Conservation (phyloP, 1,139 yeast genomes). For the Yamadazyma pseudoaaseri region DNA sequence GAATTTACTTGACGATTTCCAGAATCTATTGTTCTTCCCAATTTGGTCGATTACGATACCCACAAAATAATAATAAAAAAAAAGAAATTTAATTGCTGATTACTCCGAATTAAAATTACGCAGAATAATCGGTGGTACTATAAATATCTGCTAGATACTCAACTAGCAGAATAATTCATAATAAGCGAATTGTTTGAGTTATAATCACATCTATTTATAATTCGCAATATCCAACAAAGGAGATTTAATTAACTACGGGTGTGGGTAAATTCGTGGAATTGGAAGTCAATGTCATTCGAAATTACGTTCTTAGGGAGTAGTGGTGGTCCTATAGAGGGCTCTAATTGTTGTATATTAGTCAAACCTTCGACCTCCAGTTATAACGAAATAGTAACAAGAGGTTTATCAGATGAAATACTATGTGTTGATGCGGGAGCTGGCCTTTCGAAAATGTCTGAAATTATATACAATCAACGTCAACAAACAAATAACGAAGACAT, state of each 20-base stretch:
- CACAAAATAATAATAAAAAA: background rate
- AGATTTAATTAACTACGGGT: no score
- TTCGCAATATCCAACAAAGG: no score
- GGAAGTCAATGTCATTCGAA: constrained; percentile 23
- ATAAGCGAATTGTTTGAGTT: no score
- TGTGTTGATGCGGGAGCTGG: constrained; percentile 85
- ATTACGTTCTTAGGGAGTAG: constrained; percentile 68
- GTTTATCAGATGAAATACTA: constrained; percentile 38
- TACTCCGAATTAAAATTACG: background rate
- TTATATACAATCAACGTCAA: constrained; percentile 33
- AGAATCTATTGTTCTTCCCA: constrained; percentile 1
- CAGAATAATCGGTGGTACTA: no score
- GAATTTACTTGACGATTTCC: background rate
- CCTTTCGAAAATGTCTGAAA: constrained; percentile 52
- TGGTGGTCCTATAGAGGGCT: constrained; percentile 76
- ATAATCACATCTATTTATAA: no score
- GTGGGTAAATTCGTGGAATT: no score
- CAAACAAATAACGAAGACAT: background rate
- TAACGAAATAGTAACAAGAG: constrained; percentile 26
- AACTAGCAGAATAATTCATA: no score
- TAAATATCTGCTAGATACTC: no score
- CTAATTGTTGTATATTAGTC: constrained; percentile 63
- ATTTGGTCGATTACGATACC: constrained; percentile 1
- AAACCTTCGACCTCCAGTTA: constrained; percentile 52
- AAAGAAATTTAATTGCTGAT: background rate